Conservation (phyloP, 2,329 filamentous ascomycete genomes). For the Pestalotiopsis sp. region DNA sequence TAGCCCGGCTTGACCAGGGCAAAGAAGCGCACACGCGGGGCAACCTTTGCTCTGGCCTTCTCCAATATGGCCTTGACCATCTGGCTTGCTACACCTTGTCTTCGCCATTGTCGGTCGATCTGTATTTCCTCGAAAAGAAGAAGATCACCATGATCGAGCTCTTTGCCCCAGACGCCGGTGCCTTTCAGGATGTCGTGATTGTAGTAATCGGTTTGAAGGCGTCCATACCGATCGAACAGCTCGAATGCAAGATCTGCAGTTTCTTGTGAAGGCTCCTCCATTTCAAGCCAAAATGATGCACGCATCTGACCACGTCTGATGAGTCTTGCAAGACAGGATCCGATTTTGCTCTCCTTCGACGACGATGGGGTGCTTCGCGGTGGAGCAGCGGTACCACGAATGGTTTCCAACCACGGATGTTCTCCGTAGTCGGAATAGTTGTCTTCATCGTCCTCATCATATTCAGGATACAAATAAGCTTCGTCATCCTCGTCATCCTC, state of each 20-base stretch:
- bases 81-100: constrained; percentile 32
- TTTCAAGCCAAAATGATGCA: not conserved
- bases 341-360: not conserved
- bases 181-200: constrained; percentile 28
- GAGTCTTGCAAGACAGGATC: not conserved
- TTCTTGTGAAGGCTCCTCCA: not conserved
- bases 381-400: not conserved
- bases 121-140: constrained; percentile 23
- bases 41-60: constrained; percentile 18
- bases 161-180: constrained; percentile 28
- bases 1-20: constrained; percentile 19
- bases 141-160: constrained; percentile 29
- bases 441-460: no score
- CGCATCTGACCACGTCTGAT: not conserved
- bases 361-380: no score
- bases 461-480: no score
- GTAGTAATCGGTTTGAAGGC: constrained; percentile 32
- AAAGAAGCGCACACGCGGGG: constrained; percentile 16
- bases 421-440: not conserved
- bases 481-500: not conserved
- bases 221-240: constrained; percentile 39
- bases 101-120: constrained; percentile 14
- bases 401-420: not conserved
- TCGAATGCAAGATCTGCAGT: constrained; percentile 31
- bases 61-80: constrained; percentile 31